Evolutionary conservation across 352 stramenopile genomes (phyloP).

Genomic region (Globisporangium yorkense): DNA sequence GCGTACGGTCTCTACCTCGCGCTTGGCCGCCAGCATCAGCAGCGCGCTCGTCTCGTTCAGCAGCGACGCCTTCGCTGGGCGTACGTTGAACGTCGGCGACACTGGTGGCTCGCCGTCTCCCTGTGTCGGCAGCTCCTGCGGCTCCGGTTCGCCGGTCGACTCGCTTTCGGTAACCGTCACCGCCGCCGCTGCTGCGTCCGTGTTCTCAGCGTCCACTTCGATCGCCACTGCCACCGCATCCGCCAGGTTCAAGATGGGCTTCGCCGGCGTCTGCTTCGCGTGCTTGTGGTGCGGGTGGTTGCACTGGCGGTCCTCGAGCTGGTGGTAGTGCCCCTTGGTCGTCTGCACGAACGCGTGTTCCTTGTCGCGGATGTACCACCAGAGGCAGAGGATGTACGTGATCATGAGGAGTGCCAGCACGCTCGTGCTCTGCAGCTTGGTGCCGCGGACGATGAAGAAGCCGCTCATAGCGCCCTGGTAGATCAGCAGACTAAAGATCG

Average conservation of each 20-base stretch:
- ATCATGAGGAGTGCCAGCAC: slow-evolving; percentile 77
- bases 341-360: slow-evolving; percentile 52
- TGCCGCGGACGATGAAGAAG: slow-evolving; percentile 79
- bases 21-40: slow-evolving; percentile 28
- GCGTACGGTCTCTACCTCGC: slow-evolving; percentile 18
- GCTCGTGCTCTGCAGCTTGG: slow-evolving; percentile 59
- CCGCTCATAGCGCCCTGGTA: slow-evolving; percentile 81
- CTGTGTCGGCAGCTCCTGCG: slow-evolving; percentile 4
- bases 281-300: slow-evolving; percentile 27
- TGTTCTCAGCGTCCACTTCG: background rate
- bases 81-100: slow-evolving; percentile 8
- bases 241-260: slow-evolving; percentile 5
- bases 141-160: slow-evolving; percentile 10
- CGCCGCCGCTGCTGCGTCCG: background rate
- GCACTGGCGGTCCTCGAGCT: slow-evolving; percentile 35
- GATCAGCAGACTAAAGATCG: slow-evolving; percentile 72
- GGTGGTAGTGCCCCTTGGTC: slow-evolving; percentile 23
- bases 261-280: slow-evolving; percentile 8
- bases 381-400: slow-evolving; percentile 76
- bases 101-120: slow-evolving; percentile 1
- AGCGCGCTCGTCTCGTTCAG: slow-evolving; percentile 26
- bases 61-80: slow-evolving; percentile 11
- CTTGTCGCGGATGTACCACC: slow-evolving; percentile 85
- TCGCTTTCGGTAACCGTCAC: background rate
- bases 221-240: slow-evolving; percentile 11